These are phyloP conservation scores for Suillus variegatus DNA, from an alignment of 768 basidiomycete genomes.

Conservation along the genomic window DNA sequence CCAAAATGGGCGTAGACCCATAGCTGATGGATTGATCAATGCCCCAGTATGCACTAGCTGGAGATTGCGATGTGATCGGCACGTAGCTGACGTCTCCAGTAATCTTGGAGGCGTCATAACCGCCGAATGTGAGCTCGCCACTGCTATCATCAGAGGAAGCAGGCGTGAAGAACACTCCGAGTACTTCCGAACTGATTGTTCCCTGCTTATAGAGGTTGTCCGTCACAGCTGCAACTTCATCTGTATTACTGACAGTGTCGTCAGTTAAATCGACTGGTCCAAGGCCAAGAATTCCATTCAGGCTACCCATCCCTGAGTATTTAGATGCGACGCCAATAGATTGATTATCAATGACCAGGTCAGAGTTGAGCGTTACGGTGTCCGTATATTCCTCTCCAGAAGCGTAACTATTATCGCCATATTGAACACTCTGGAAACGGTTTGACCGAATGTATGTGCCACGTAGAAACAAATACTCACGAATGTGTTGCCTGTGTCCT, in stretches of 20 bases:
- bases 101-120: conserved; percentile 17
- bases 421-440: conserved; percentile 11
- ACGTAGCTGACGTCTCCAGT: conserved; percentile 21
- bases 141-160: not conserved
- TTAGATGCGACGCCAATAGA: conserved; percentile 34
- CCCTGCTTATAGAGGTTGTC: conserved; percentile 35
- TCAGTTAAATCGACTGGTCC: conserved; percentile 36
- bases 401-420: conserved; percentile 12
- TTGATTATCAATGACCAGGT: conserved; percentile 24
- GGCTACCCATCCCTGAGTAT: not conserved
- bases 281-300: conserved; percentile 15
- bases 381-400: conserved; percentile 18
- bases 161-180: too few species aligned
- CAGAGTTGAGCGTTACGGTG: conserved; percentile 13
- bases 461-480: not conserved
- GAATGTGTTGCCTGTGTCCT: conserved; percentile 10
- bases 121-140: conserved; percentile 31
- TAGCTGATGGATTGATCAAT: conserved; percentile 33
- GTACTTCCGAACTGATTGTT: conserved; percentile 19
- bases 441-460: too few species aligned
- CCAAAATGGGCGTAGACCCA: conserved; percentile 20
- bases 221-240: conserved; percentile 32
- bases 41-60: conserved; percentile 31
- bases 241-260: conserved; percentile 19
- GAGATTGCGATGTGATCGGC: conserved; percentile 21